Evolutionary conservation across 495 filamentous ascomycete species (phyloP).

Genomic region (Patellaria atrata): DNA sequence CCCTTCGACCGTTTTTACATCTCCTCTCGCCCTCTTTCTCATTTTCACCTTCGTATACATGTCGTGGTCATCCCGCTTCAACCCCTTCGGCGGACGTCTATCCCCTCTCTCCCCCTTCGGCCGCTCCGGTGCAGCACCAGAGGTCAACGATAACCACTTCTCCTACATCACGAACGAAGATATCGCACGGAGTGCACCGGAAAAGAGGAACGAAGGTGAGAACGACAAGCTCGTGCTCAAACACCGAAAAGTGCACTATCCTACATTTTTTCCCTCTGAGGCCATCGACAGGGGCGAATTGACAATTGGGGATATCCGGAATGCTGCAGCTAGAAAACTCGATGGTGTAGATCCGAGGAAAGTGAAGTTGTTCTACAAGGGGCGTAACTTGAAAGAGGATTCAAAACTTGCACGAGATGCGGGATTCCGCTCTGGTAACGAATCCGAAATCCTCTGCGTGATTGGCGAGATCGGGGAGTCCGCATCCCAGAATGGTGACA

Average conservation of each 20-base stretch:
- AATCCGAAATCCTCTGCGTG: constrained; percentile 61
- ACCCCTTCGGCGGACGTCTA: constrained; percentile 33
- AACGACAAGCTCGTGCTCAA: constrained; percentile 69
- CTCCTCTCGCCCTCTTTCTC: constrained; percentile 34
- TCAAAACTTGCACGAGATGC: constrained; percentile 51
- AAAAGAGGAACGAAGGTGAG: constrained; percentile 27
- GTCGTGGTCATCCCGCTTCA: constrained; percentile 48
- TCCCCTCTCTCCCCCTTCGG: constrained; percentile 37
- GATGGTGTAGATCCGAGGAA: constrained; percentile 43
- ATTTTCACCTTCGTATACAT: constrained; percentile 42
- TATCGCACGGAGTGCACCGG: constrained; percentile 12
- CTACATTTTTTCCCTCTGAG: constrained; percentile 64
- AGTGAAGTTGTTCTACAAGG: constrained; percentile 72
- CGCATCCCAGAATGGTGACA: constrained; percentile 32
- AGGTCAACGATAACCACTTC: constrained; percentile 64
- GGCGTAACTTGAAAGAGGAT: constrained; percentile 56
- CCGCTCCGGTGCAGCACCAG: constrained; percentile 27
- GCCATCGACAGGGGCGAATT: constrained; percentile 67
- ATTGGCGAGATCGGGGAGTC: constrained; percentile 30
- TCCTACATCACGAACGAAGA: constrained; percentile 68
- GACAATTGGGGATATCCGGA: constrained; percentile 49
- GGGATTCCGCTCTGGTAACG: constrained; percentile 47
- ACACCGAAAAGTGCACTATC: constrained; percentile 55
- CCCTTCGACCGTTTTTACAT: no score
- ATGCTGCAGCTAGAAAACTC: constrained; percentile 48